Base-by-base conservation (phyloP, 2,329 filamentous ascomycete species). In the Nemania serpens region DNA sequence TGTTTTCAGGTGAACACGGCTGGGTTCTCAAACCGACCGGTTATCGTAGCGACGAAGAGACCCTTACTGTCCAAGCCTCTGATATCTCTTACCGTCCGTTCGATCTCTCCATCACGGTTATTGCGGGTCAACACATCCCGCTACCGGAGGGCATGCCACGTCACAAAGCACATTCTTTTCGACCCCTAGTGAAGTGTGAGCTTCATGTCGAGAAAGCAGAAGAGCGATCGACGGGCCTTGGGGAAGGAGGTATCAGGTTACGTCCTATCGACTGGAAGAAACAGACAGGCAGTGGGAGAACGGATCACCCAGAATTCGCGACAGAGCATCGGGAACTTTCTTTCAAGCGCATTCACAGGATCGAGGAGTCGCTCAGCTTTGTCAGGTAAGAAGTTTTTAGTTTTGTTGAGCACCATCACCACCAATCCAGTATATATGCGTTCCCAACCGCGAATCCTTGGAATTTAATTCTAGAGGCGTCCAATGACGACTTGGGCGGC, bases 1-100 rank as follows among this genome's bases (percentile, higher is more conserved):
- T 99, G 95, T 99, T 98, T 74, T 91, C 92, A 37, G 91, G 87
- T 10, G 89, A 91, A 52, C 79, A 85, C 43, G 93, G 94, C 42
- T 97, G 91, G 91, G 86, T 93, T 2, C 81, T 95, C 63, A 97
- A 97, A 76, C 93, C 93, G 0, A 74, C 82, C 34, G 89, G 89
- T 15, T 95, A 93, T 74, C 88, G 87, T 61, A 81, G 79, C 65
- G 72, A 76, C 22, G 59, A 56, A 17, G 76, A 79, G 60, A 58
- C 57, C n/a, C 69, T 71, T 15, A 70, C 74, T 20, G 75, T 75
- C 4, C 79, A 84, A 57, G 77, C 78, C 45, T 76, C 81, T 22
- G 79, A 79, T 1, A 76, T 82, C 3, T 71, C 76, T 3, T 81
- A 81, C 43, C 80, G 78, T 58, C 86, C 79, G 0, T 76, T 96